Base-by-base conservation (phyloP, 768 basidiomycete species). In the Lactarius indigo region DNA sequence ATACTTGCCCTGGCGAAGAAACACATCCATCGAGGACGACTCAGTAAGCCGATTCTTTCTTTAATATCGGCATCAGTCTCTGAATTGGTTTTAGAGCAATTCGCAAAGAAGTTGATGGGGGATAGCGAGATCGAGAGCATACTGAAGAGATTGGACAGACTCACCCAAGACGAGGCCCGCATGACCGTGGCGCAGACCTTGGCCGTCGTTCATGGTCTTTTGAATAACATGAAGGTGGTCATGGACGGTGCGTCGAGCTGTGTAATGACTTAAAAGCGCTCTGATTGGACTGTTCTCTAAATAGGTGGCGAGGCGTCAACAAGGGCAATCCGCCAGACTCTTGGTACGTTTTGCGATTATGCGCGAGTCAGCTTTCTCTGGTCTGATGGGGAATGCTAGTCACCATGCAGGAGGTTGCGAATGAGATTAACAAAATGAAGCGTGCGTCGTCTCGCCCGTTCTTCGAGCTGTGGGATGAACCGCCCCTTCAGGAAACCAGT, bases 211-310 rank as follows among this genome's bases (percentile, higher is more conserved):
- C 30, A 59, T 17, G 57, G 57, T 15, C 57, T 64, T 59, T 35
- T 64, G 37, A 37, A 52, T 28, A 64, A 64, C 20, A 35, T 64
- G 35, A 64, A 52, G 37, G 26, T 41, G 35, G 64, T 64, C 64
- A 64, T 64, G 64, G 26, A 64, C 4, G 57, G 64, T 64, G 5
- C 2, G 64, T 10, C 18, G 18, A 26, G 13, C 1, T 54, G 15
- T 1, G 13, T n/a, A 20, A 6, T n/a, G 10, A 0, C 1, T 39
- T 26, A 23, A 4, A 37, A n/a, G 35, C 28, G 18, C 13, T 64
- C n/a, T 17, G 35, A 64, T 35, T 28, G n/a, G 47, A 7, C 28
- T 30, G 0, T 39, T 15, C 8, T 64, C 18, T 50, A 2, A 23
- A 2, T 41, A 64, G 64, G 39, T 13, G 47, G 57, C 23, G 47